Evolutionary conservation across 1,284 basidiomycete genomes (phyloP).

Genomic region (Trichosporon coremiiforme): DNA sequence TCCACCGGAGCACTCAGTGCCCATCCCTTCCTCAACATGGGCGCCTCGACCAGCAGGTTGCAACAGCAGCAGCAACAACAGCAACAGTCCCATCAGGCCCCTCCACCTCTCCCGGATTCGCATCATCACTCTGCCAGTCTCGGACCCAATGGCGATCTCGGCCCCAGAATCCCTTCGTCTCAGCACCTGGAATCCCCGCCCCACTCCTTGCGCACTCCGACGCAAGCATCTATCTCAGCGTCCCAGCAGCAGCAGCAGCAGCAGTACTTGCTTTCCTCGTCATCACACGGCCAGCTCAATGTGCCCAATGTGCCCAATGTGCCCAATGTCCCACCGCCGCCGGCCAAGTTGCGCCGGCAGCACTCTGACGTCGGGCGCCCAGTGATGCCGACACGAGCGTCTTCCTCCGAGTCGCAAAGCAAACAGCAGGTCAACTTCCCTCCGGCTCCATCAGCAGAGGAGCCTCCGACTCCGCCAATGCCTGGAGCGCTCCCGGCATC

Average conservation of each 20-base stretch:
- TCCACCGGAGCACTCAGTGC: slow-evolving; percentile 14
- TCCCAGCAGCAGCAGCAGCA: not conserved
- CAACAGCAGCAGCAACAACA: slow-evolving; percentile 2
- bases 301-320: too few relatives aligned
- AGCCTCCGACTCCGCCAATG: not conserved
- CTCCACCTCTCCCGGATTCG: not conserved
- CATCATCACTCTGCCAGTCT: not conserved
- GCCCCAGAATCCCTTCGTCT: not conserved
- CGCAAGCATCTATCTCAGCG: not conserved
- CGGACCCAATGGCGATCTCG: slow-evolving; percentile 7
- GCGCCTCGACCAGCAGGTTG: not conserved
- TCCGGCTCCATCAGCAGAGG: not conserved
- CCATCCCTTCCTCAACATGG: slow-evolving; percentile 12
- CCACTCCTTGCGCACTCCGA: not conserved
- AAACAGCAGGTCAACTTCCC: not conserved
- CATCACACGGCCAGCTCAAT: not conserved
- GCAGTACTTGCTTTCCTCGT: not conserved
- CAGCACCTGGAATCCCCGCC: not conserved
- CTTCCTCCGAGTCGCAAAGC: not conserved
- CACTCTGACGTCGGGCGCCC: slow-evolving; percentile 4
- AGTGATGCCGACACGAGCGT: not conserved
- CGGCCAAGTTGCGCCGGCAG: not conserved
- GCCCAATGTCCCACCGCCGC: not conserved
- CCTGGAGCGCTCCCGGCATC: not conserved
- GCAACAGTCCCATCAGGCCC: not conserved